phyloP scores from a whole-genome alignment of 164 flowering plant genomes.

The Piper longum region DNA sequence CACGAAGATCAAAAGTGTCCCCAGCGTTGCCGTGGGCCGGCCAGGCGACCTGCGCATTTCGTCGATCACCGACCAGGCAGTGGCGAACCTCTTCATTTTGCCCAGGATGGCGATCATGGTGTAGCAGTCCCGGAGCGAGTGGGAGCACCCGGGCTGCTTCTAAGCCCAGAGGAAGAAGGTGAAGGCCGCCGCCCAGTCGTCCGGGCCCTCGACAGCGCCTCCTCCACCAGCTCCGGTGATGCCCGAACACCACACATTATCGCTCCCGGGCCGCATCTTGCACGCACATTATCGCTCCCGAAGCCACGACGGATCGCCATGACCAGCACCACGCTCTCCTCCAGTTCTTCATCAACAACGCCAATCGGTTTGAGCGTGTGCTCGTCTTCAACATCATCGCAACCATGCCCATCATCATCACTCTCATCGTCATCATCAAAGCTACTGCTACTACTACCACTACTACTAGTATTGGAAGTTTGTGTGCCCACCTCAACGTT shows the following conservation, averaged over 20 bases:
- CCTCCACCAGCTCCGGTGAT: constrained; percentile 40
- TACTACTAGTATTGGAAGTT: neutral
- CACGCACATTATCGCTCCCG: constrained; percentile 13
- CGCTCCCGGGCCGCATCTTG: constrained; percentile 18
- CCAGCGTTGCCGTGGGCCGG: constrained; percentile 40
- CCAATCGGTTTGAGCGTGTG: neutral
- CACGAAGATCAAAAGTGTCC: constrained; percentile 67
- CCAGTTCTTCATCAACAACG: constrained; percentile 16
- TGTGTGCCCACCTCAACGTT: neutral
- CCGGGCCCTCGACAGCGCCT: constrained; percentile 49
- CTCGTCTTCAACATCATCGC: constrained; percentile 7
- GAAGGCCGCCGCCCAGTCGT: constrained; percentile 67
- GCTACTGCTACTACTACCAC: too few relatives aligned
- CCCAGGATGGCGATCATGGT: constrained; percentile 65
- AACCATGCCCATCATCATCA: constrained; percentile 10
- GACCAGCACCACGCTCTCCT: constrained; percentile 15
- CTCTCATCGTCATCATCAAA: constrained; percentile 3
- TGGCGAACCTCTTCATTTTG: constrained; percentile 71
- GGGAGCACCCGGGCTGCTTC: constrained; percentile 46
- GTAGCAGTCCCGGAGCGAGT: constrained; percentile 49
- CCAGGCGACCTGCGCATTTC: constrained; percentile 51
- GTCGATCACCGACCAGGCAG: constrained; percentile 69
- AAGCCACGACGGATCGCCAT: constrained; percentile 18
- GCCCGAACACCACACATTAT: constrained; percentile 18
- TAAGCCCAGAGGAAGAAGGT: constrained; percentile 82